phyloP scores from a whole-genome alignment of 306 rosid genomes.

The Medicago truncatula region MtrunA17r5.0-ANR NC_053042.1:17176501-17177000 shows the following conservation, averaged over 20 bases:
- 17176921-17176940: too few relatives aligned
- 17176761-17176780: not conserved
- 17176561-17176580: constrained; percentile 80
- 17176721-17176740: not conserved
- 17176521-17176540: constrained; percentile 64
- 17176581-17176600: constrained; percentile 61
- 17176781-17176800: not conserved
- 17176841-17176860: too few relatives aligned
- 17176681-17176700: not conserved
- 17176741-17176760: not conserved
- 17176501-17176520: constrained; percentile 37
- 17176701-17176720: not conserved
- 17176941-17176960: too few relatives aligned
- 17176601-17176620: constrained; percentile 60
- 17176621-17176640: constrained; percentile 18
- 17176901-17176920: too few relatives aligned
- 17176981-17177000: too few relatives aligned
- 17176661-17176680: not conserved
- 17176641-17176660: too few relatives aligned
- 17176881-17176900: too few relatives aligned
- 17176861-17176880: too few relatives aligned
- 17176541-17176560: constrained; percentile 57
- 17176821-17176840: not conserved
- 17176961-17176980: too few relatives aligned
- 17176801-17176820: not conserved